Percentiles rank a stretch among this genome's conserved stretches.
Conservation (phyloP, 1,284 basidiomycete genomes). For the Trichosporon sp. region DNA sequence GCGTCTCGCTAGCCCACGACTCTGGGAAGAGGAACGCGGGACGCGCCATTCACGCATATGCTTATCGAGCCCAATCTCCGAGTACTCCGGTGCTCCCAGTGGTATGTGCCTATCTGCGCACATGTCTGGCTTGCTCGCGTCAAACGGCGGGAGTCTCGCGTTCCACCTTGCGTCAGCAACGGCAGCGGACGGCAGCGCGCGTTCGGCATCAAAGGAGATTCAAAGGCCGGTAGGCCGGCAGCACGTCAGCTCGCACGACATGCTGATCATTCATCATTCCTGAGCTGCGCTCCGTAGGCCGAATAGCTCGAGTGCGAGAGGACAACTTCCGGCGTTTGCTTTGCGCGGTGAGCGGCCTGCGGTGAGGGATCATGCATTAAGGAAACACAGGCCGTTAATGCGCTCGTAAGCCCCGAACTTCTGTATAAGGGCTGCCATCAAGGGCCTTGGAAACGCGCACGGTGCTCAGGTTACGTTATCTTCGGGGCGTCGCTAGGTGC, state of each 20-base stretch:
- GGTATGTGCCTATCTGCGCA: neutral
- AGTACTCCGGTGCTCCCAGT: neutral
- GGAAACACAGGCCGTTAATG: neutral
- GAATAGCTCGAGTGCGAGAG: neutral
- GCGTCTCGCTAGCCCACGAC: neutral
- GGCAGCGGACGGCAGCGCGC: too few species aligned
- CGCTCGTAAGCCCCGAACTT: neutral
- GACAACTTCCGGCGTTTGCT: neutral
- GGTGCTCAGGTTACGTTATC: neutral
- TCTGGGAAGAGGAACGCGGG: slow-evolving; percentile 1
- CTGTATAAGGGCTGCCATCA: neutral
- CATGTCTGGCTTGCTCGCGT: neutral
- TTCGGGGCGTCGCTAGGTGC: neutral
- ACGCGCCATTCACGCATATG: neutral
- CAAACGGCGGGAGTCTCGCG: neutral
- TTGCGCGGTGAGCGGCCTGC: neutral
- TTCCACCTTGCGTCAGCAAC: too few species aligned
- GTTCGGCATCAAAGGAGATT: too few species aligned
- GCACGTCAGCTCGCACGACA: too few species aligned
- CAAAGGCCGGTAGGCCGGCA: too few species aligned
- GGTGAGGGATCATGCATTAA: too few species aligned
- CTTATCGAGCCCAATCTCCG: neutral
- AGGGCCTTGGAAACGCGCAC: neutral
- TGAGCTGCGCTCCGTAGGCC: too few species aligned
- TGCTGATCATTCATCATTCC: neutral